A percentile compares a stretch with the other conserved stretches of the same genome.
phyloP scores from a whole-genome alignment of 2,329 filamentous ascomycete species.

The Celoporthe dispersa region DNA sequence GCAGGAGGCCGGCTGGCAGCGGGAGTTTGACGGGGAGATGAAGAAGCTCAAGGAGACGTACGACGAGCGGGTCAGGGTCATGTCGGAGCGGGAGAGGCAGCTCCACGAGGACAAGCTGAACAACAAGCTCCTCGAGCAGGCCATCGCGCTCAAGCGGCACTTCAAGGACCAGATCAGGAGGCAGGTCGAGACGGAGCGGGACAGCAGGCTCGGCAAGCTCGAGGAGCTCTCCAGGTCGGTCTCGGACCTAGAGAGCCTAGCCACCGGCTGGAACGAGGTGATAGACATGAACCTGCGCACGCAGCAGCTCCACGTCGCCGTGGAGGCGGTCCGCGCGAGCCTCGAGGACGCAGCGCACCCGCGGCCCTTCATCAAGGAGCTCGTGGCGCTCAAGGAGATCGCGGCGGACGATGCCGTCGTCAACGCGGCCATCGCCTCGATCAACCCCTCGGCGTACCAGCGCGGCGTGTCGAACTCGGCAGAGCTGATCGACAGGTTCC shows the following conservation, averaged over 20 bases:
- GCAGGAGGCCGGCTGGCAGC: conserved; percentile 82
- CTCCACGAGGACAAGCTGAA: conserved; percentile 81
- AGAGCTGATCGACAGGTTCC: conserved; percentile 93
- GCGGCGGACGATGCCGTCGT: conserved; percentile 84
- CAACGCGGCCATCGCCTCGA: conserved; percentile 91
- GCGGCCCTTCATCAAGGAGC: conserved; percentile 86
- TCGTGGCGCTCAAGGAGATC: conserved; percentile 93
- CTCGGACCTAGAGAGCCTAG: conserved; percentile 83
- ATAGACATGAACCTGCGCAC: conserved; percentile 90
- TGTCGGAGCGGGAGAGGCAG: conserved; percentile 78
- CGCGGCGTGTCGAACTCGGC: conserved; percentile 82
- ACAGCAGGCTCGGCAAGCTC: conserved; percentile 84
- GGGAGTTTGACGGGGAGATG: conserved; percentile 86
- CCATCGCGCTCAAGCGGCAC: conserved; percentile 82
- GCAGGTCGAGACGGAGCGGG: conserved; percentile 86
- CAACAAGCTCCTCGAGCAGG: conserved; percentile 89
- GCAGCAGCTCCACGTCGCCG: conserved; percentile 93
- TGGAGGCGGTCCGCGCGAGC: conserved; percentile 87
- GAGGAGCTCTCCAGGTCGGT: conserved; percentile 79
- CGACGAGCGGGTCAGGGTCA: conserved; percentile 76
- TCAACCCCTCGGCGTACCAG: conserved; percentile 93
- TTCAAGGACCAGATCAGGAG: conserved; percentile 79
- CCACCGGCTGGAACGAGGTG: conserved; percentile 86
- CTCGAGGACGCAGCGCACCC: conserved; percentile 76
- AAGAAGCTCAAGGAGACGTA: conserved; percentile 78